Percentiles rank a stretch among this genome's conserved stretches.
These are phyloP conservation scores for Myriosclerotinia duriaeana DNA, from an alignment of 2,329 filamentous ascomycete species.

Conservation along the genomic window DNA sequence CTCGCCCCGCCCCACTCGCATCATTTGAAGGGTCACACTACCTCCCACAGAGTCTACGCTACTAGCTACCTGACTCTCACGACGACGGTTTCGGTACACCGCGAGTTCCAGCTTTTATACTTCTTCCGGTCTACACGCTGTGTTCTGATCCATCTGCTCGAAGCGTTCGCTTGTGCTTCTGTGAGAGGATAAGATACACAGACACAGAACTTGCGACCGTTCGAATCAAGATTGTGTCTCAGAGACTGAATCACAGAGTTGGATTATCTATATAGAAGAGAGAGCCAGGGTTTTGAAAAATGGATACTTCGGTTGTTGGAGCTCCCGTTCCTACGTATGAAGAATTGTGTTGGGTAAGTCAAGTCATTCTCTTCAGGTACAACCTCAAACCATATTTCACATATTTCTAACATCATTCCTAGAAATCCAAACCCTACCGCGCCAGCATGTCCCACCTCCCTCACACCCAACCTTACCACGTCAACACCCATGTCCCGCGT, in stretches of 20 bases:
- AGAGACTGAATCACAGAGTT: slow-evolving; percentile 15
- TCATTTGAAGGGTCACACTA: slow-evolving; percentile 8
- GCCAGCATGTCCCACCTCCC: slow-evolving; percentile 35
- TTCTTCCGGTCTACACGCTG: slow-evolving; percentile 11
- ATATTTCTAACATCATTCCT: not conserved
- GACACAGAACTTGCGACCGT: slow-evolving; percentile 6
- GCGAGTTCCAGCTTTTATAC: slow-evolving; percentile 2
- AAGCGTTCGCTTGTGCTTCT: slow-evolving; percentile 18
- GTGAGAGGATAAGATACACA: slow-evolving; percentile 5
- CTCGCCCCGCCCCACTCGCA: slow-evolving; percentile 5
- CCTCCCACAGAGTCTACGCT: slow-evolving; percentile 1
- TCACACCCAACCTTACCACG: slow-evolving; percentile 19
- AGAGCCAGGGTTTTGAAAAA: not conserved
- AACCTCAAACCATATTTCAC: not conserved
- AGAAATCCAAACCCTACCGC: slow-evolving; percentile 26
- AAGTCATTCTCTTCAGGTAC: not conserved
- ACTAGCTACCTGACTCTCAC: slow-evolving; percentile 7
- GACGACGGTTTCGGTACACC: slow-evolving; percentile 12
- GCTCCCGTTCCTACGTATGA: not conserved
- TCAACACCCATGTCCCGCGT: slow-evolving; percentile 24
- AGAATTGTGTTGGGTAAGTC: slow-evolving; percentile 12
- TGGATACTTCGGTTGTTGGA: not conserved
- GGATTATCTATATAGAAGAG: slow-evolving; percentile 9
- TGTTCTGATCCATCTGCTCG: slow-evolving; percentile 10
- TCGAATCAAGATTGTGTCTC: slow-evolving; percentile 17